A percentile compares a stretch with the other conserved stretches of the same genome.
Conservation (phyloP, 2,329 filamentous ascomycete genomes). For the Sporothrix globosa region DNA sequence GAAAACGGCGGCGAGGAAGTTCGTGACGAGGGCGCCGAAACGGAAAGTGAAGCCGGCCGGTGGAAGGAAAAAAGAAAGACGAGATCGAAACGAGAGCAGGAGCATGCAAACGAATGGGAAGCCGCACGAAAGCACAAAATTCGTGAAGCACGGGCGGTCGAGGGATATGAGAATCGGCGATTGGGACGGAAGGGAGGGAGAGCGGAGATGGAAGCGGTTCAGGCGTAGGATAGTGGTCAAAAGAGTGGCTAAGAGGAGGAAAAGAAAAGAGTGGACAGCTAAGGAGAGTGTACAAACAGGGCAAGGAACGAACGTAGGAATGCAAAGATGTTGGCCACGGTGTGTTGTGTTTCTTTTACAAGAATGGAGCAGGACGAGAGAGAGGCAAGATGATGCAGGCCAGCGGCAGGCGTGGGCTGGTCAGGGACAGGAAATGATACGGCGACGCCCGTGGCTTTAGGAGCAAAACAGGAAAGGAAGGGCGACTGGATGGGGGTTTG, state of each 20-base stretch:
- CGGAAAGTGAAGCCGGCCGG: neutral
- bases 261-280: constrained; percentile 13
- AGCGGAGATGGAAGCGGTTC: constrained; percentile 16
- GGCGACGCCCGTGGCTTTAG: constrained; percentile 3
- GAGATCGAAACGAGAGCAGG: neutral
- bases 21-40: neutral
- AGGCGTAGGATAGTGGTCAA: constrained; percentile 19
- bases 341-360: neutral
- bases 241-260: constrained; percentile 9
- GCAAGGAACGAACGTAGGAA: constrained; percentile 6
- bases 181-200: neutral
- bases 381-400: neutral
- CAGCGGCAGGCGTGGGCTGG: neutral
- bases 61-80: neutral
- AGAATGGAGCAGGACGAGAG: neutral
- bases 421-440: constrained; percentile 18
- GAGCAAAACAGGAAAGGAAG: constrained; percentile 10
- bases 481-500: constrained; percentile 4
- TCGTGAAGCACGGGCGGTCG: neutral
- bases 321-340: neutral
- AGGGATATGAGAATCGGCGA: constrained; percentile 16
- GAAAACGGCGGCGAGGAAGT: neutral
- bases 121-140: neutral
- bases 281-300: neutral
- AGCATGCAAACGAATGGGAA: constrained; percentile 7